Evolutionary conservation across 106 monocot species (phyloP), one percentile per base, ranked within the genome.

Genomic region (Acorus calamus): DNA sequence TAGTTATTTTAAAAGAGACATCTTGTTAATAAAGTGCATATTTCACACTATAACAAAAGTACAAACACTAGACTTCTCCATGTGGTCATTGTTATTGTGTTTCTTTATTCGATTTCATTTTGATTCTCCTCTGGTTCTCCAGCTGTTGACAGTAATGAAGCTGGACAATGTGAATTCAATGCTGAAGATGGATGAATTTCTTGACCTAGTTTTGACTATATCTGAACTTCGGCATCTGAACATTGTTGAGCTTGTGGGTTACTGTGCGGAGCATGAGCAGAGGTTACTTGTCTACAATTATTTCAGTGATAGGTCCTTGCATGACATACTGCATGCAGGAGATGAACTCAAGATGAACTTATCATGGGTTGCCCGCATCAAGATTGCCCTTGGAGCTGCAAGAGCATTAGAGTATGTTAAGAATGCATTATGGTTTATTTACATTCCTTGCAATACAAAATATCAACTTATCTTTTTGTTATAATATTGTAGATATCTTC

Each of bases 201-300:
- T 86, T 50, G 85, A 99, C n/a, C 69, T 88, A 9, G 85, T 92
- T 4, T 10, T 81, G 8, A 65, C 55, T 14, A 66, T 99, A 10
- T 88, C 88, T 49, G 88, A 85, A 75, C 81, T 99, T 52, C 78
- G 73, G 14, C 92, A 99, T 69, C 81, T 82, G 44, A 92, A 88
- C 55, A 79, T 99, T 70, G 60, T 92, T 7, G 81, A 92, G 55
- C 88, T 99, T 75, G 81, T 92, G 42, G 98, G 98, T 49, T 99
- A 92, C 59, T 99, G 87, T 79, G 92, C 85, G 14, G 98, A 99
- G 62, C 81, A 81, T 81, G 98, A 65, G 11, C 98, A 88, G 47
- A 68, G 79, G 7, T 62, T 99, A 49, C 85, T 99, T 71, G 86
- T 92, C 5, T 99, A 99, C 57, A 79, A 85, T 56, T 81, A 72